Base-by-base conservation (phyloP, 1,284 basidiomycete species). In the Apiotrichum gracile region DNA sequence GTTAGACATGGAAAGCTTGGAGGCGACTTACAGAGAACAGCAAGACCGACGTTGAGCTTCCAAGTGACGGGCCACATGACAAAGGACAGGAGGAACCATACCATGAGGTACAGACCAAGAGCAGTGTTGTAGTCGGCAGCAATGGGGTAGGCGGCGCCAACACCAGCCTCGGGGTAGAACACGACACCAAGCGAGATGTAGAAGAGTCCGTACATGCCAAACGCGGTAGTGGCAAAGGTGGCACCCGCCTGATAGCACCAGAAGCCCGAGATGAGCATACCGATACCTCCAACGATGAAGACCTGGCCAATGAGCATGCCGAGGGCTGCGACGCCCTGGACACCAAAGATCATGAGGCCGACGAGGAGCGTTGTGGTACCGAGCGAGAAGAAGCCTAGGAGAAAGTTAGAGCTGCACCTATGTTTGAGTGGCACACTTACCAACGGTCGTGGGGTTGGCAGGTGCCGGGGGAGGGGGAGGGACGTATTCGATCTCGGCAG, bases 171-270 rank as follows among this genome's bases (percentile, higher is more conserved):
- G 9, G 55, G 55, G 51, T 52, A 57, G 14, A 57, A 45, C 13
- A 49, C 34, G 22, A 57, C 43, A 7, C 41, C 56, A 19, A 57
- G 41, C 12, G 56, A 57, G n/a, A 57, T 48, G 27, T 53, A 57
- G 52, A 57, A 57, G 25, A 51, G 49, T 12, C 56, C 56, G 52
- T 57, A 57, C 55, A 57, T 52, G 22, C 55, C 55, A 26, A 57
- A 57, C 12, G 51, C 55, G 13, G 51, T 43, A n/a, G 51, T 43
- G 37, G 41, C 55, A 24, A 57, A 57, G 12, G 45, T 52, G 7
- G 43, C 34, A 17, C 55, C 55, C 48, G 52, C 51, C 51, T 57
- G 55, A 48, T 57, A 50, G 47, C 44, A 45, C 51, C 39, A 47
- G 39, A 57, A 33, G 13, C 55, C 51, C 12, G 55, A 57, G 51